Evolutionary conservation across 2,329 filamentous ascomycete species (phyloP), one percentile per base, ranked within the genome.

Genomic region (Cyphellophora europaea): DNA sequence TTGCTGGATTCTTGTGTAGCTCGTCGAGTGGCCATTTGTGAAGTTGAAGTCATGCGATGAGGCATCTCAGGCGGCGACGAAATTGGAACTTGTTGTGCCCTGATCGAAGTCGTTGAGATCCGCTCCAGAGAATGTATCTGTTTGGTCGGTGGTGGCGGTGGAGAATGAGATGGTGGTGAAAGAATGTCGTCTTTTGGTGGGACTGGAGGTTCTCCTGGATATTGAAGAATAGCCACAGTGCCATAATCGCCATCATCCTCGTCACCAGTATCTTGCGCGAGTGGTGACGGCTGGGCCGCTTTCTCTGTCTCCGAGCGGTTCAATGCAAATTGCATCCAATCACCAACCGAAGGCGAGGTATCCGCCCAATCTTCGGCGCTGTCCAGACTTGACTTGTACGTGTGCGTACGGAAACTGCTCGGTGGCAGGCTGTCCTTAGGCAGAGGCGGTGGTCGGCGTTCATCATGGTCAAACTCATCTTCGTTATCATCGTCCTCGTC

Each of bases 341-440:
- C 63, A 32, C 58, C 57, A 27, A 68, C 62, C 3, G 65, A 69
- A 5, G 65, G 64, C 10, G 65, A 69, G 15, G 65, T 63, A 42
- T 62, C 55, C 36, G 62, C 61, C 63, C 63, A 68, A 38, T 68
- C 65, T 45, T 65, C 62, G 19, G 57, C 59, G 18, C 59, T 51
- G 31, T 59, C 54, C 31, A 68, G 48, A 37, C 63, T 68, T 27
- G 65, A 59, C 11, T 58, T 50, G 35, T 63, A 57, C 31, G 33
- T 33, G 30, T 49, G 45, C 15, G 40, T 33, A 29, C 37, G 38
- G 27, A 34, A 45, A 27, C 34, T 43, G 17, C 35, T 38, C 8
- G 42, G 41, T 18, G 45, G 39, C 16, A 37, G 12, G 3, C 6
- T 19, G 3, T 32, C 14, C 16, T 32, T 32, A 18, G 30, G 15